phyloP scores from a whole-genome alignment of 2,329 filamentous ascomycete genomes.

The Pyricularia sp. region DNA sequence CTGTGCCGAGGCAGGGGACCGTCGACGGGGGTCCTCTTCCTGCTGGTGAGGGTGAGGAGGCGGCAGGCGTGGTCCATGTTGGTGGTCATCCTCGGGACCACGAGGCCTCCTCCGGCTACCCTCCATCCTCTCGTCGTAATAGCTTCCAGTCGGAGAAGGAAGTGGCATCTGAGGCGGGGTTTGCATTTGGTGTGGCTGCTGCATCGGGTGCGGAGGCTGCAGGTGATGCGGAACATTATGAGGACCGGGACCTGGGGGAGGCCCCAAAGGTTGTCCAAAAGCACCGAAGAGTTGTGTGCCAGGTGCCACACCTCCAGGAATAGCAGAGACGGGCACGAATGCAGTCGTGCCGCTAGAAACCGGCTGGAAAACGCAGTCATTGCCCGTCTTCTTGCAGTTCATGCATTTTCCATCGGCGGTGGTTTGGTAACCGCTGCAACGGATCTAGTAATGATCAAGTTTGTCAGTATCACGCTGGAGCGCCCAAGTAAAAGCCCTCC shows the following conservation, averaged over 20 bases:
- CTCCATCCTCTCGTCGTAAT: constrained; percentile 24
- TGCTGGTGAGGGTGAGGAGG: constrained; percentile 31
- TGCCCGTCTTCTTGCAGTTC: constrained; percentile 52
- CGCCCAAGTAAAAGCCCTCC: background rate
- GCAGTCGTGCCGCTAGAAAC: constrained; percentile 44
- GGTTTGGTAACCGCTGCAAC: constrained; percentile 51
- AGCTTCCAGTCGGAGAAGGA: constrained; percentile 26
- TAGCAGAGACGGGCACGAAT: constrained; percentile 48
- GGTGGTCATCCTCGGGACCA: constrained; percentile 28
- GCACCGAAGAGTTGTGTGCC: constrained; percentile 48
- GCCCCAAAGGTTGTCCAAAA: constrained; percentile 42
- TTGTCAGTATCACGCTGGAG: background rate
- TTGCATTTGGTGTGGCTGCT: constrained; percentile 14
- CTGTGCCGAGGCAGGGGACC: constrained; percentile 41
- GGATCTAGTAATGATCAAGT: constrained; percentile 31
- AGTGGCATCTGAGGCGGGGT: constrained; percentile 16
- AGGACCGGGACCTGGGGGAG: constrained; percentile 7
- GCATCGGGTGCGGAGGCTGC: constrained; percentile 7
- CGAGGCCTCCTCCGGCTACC: constrained; percentile 24
- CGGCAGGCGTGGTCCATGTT: constrained; percentile 26
- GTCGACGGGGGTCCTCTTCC: constrained; percentile 40
- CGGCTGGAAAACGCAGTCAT: constrained; percentile 52
- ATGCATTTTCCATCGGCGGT: constrained; percentile 50
- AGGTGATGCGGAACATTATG: background rate
- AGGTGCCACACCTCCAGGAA: constrained; percentile 47